Percentiles rank a stretch among this genome's conserved stretches.
phyloP scores from a whole-genome alignment of 352 stramenopile species.

The Phytophthora fragariae region DNA sequence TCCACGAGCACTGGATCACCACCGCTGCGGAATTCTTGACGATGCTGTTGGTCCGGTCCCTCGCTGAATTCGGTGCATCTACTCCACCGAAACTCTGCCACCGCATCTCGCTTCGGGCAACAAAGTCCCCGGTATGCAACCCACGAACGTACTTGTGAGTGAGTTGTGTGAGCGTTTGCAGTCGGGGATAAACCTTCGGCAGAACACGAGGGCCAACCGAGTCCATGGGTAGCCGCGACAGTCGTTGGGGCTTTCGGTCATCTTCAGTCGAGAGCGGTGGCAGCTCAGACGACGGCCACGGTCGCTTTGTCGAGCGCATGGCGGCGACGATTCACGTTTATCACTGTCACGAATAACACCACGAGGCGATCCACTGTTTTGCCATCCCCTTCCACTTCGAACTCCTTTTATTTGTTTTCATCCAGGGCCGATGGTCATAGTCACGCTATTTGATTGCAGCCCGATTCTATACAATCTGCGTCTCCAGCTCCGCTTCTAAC shows the following conservation, averaged over 20 bases:
- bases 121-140: slow-evolving; percentile 54
- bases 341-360: background rate
- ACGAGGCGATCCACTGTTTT: too few relatives aligned
- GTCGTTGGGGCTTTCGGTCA: slow-evolving; percentile 16
- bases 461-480: slow-evolving; percentile 44
- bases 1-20: slow-evolving; percentile 63
- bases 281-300: slow-evolving; percentile 15
- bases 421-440: slow-evolving; percentile 27
- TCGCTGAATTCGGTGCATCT: slow-evolving; percentile 36
- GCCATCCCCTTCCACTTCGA: slow-evolving; percentile 11
- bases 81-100: slow-evolving; percentile 48
- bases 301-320: slow-evolving; percentile 23
- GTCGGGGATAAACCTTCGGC: slow-evolving; percentile 41
- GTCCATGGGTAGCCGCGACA: background rate
- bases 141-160: slow-evolving; percentile 45
- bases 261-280: slow-evolving; percentile 20
- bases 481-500: slow-evolving; percentile 39
- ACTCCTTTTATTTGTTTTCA: slow-evolving; percentile 40
- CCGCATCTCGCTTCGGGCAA: slow-evolving; percentile 50
- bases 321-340: slow-evolving; percentile 24
- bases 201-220: slow-evolving; percentile 10
- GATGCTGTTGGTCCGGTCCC: slow-evolving; percentile 25
- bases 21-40: slow-evolving; percentile 48
- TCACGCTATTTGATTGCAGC: slow-evolving; percentile 25
- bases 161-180: slow-evolving; percentile 60